Percentiles rank a stretch among this genome's conserved stretches.
These are phyloP conservation scores for Epichloe scottii DNA, from an alignment of 2,329 filamentous ascomycete genomes.

Conservation along the genomic window DNA sequence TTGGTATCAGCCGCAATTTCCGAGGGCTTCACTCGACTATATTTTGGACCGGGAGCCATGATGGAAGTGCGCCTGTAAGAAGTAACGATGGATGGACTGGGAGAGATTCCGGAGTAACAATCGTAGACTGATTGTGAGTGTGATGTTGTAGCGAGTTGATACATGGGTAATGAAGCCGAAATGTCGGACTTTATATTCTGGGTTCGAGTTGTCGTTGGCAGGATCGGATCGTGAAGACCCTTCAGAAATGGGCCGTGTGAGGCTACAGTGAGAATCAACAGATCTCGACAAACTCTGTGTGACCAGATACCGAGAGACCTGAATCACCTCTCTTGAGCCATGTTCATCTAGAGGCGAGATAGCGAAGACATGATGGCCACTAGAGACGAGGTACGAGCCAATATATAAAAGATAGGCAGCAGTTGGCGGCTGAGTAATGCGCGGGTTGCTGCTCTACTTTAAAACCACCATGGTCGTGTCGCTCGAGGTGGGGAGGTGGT, in stretches of 20 bases:
- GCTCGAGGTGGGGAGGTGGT: conserved; percentile 5
- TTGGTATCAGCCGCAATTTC: conserved; percentile 67
- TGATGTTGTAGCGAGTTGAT: conserved; percentile 5
- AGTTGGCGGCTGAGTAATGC: background rate
- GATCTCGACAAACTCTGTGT: conserved; percentile 19
- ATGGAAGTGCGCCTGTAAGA: background rate
- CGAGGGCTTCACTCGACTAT: conserved; percentile 26
- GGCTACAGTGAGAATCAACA: conserved; percentile 8
- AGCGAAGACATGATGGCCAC: conserved; percentile 12
- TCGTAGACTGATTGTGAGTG: background rate
- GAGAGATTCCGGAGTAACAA: background rate
- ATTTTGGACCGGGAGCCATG: conserved; percentile 21
- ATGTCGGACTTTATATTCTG: conserved; percentile 4
- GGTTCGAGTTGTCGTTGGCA: background rate
- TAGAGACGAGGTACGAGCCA: conserved; percentile 1
- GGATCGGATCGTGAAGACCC: background rate
- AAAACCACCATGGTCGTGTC: conserved; percentile 1
- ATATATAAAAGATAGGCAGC: background rate
- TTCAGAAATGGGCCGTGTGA: conserved; percentile 6
- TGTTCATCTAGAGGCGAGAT: conserved; percentile 20
- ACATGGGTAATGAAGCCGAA: conserved; percentile 7
- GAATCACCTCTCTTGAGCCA: conserved; percentile 24
- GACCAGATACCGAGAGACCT: conserved; percentile 23
- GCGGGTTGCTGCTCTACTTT: background rate
- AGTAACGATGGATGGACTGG: background rate